A percentile compares a stretch with the other conserved stretches of the same genome.
phyloP scores from a whole-genome alignment of 2,329 filamentous ascomycete species.

The Penicillium glabrum region DNA sequence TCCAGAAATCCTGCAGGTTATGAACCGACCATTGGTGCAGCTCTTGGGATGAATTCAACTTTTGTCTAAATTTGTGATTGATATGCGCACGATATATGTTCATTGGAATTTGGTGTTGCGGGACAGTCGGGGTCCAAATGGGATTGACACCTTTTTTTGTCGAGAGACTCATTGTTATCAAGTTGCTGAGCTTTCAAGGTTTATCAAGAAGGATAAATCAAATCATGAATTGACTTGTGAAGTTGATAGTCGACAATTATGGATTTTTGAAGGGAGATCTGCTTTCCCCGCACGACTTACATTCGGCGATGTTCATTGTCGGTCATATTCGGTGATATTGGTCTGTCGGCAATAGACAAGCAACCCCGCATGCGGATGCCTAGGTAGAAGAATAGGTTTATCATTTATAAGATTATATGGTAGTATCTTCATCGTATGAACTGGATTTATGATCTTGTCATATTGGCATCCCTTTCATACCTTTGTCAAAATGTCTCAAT shows the following conservation, averaged over 20 bases:
- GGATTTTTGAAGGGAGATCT: neutral
- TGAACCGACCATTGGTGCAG: slow-evolving; percentile 43
- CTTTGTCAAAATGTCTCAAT: neutral
- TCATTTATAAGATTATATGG: too few relatives aligned
- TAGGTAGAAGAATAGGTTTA: too few relatives aligned
- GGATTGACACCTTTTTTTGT: neutral
- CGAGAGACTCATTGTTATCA: too few relatives aligned
- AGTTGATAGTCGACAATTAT: too few relatives aligned
- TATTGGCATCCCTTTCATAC: too few relatives aligned
- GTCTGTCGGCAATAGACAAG: slow-evolving; percentile 3
- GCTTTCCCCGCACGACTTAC: neutral
- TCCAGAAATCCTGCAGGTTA: slow-evolving; percentile 46
- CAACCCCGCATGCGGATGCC: neutral
- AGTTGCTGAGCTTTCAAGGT: too few relatives aligned
- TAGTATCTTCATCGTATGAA: too few relatives aligned
- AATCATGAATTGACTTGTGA: too few relatives aligned
- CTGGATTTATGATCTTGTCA: too few relatives aligned
- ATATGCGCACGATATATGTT: slow-evolving; percentile 17
- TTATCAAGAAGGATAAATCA: too few relatives aligned
- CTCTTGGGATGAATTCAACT: slow-evolving; percentile 28
- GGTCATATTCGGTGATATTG: slow-evolving; percentile 11
- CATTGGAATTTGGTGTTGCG: slow-evolving; percentile 14
- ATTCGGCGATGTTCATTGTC: neutral
- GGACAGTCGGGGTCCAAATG: slow-evolving; percentile 11
- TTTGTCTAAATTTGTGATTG: slow-evolving; percentile 15